Evolutionary conservation across 768 basidiomycete genomes (phyloP).

Genomic region (Amanita polypyramis): DNA sequence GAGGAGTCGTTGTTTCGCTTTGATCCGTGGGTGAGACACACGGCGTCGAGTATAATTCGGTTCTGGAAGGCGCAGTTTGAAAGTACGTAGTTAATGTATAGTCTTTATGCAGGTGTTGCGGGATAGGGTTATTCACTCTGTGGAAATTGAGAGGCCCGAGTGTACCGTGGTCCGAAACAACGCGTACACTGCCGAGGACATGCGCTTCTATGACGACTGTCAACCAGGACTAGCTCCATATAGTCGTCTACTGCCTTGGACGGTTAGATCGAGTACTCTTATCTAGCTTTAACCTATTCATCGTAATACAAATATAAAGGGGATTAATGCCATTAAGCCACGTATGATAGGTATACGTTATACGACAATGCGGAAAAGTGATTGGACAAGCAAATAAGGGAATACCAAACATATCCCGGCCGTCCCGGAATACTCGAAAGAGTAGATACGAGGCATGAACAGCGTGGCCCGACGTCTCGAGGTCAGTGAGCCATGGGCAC

Average conservation of each 20-base stretch:
- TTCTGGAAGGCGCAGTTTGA: not conserved
- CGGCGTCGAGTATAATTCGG: slow-evolving; percentile 1
- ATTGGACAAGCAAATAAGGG: too few relatives aligned
- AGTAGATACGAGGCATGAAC: not conserved
- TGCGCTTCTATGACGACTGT: not conserved
- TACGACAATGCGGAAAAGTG: not conserved
- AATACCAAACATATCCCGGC: too few relatives aligned
- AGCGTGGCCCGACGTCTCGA: not conserved
- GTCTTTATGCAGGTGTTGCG: not conserved
- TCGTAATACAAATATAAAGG: too few relatives aligned
- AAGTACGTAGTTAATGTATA: not conserved
- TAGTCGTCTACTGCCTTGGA: not conserved
- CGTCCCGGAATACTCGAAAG: not conserved
- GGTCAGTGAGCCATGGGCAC: not conserved
- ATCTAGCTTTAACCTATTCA: not conserved
- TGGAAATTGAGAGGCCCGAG: not conserved
- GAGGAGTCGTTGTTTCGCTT: not conserved
- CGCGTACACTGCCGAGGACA: too few relatives aligned
- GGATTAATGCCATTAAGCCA: not conserved
- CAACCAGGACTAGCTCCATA: not conserved
- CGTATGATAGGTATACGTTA: not conserved
- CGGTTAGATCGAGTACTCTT: not conserved
- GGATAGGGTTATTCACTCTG: not conserved
- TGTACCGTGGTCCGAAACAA: not conserved
- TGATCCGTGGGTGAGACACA: slow-evolving; percentile 7